Evolutionary conservation across 2,329 filamentous ascomycete genomes (phyloP).

Genomic region (Cladobotryum protrusum): DNA sequence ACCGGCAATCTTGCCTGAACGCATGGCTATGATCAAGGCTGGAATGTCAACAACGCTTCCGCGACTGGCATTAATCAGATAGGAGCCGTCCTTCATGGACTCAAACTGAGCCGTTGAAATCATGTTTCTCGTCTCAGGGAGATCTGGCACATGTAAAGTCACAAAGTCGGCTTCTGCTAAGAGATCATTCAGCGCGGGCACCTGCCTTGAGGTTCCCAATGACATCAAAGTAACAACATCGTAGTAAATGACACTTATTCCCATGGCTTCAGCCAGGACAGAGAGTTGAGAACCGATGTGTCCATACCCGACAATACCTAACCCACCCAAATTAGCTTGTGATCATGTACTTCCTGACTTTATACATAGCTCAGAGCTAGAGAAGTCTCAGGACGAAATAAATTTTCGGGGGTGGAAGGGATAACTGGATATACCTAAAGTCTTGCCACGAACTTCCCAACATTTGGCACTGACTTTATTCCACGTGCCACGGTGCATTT

Average conservation of each 20-base stretch:
- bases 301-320: slow-evolving; percentile 89
- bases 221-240: slow-evolving; percentile 94
- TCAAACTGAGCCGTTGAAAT: slow-evolving; percentile 74
- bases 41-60: slow-evolving; percentile 93
- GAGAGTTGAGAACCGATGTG: slow-evolving; percentile 96
- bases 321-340: background rate
- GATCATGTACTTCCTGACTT: background rate
- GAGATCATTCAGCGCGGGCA: slow-evolving; percentile 69
- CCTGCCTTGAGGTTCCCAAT: slow-evolving; percentile 79
- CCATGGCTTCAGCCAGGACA: slow-evolving; percentile 93
- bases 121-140: slow-evolving; percentile 88
- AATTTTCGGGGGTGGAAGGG: background rate
- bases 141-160: slow-evolving; percentile 88
- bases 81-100: slow-evolving; percentile 87
- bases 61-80: slow-evolving; percentile 93
- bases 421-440: slow-evolving; percentile 53
- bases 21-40: slow-evolving; percentile 81
- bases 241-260: slow-evolving; percentile 97
- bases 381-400: background rate
- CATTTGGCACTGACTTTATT: slow-evolving; percentile 96
- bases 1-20: slow-evolving; percentile 79
- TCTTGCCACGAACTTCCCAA: slow-evolving; percentile 98
- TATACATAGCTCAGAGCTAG: background rate
- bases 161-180: slow-evolving; percentile 83
- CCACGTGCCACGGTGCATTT: slow-evolving; percentile 92